Base-by-base conservation (phyloP, 495 filamentous ascomycete species). In the Cercophora scortea region DNA sequence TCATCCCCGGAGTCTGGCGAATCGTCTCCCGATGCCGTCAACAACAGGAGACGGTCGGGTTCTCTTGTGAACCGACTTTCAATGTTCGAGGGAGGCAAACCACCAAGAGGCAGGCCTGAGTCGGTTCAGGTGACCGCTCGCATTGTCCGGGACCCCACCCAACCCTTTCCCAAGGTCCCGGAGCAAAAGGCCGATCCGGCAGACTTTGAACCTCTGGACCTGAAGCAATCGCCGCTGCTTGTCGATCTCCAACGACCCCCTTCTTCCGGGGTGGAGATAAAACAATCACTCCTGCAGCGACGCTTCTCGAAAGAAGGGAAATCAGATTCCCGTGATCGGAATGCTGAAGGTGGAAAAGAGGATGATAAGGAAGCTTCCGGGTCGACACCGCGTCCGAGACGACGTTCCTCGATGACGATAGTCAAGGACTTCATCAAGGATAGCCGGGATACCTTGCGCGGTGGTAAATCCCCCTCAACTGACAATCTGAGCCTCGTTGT, bases 91-190 rank as follows among this genome's bases (percentile, higher is more conserved):
- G 68, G 61, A 3, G 71, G 71, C 9, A 67, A 57, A 33, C 36
- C 59, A 18, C 64, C 71, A 2, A 66, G 69, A 42, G 68, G 72
- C 12, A 71, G 75, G n/a, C 77, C 80, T 45, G 82, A 78, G 68
- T 90, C 87, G 11, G 79, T 93, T 9, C 89, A 90, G 35, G 88
- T 93, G 8, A 90, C 86, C 0, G 85, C 89, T 32, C 81, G 84
- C 17, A 90, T 92, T 40, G 68, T 92, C 32, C 79, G 87, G 32
- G 83, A 88, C 46, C 66, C 75, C 36, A 65, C 45, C 48, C 71
- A 66, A 25, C 67, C 47, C 61, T 79, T 71, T 61, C 71, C 55
- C 57, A 72, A 44, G 69, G 79, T 54, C 18, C 62, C 77, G 12
- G 72, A 78, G 40, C 47, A 53, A 11, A 65, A 64, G 13, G 53